phyloP scores from a whole-genome alignment of 2,329 filamentous ascomycete genomes.

The Claviceps lovelessii region DNA sequence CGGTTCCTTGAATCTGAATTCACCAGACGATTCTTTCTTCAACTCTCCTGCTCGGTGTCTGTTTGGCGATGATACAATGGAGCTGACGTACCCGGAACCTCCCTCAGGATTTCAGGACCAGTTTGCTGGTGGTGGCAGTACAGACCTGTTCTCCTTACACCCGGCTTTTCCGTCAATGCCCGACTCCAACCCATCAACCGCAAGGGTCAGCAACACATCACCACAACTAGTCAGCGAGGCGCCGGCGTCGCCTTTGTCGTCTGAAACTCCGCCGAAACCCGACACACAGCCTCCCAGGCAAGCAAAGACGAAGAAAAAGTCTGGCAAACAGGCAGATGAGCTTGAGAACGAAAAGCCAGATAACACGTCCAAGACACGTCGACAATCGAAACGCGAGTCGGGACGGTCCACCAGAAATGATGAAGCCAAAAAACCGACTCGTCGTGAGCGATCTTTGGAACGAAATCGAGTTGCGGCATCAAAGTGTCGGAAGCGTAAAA shows the following conservation, averaged over 20 bases:
- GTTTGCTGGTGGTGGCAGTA: not conserved
- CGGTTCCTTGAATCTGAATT: not conserved
- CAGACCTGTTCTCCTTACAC: not conserved
- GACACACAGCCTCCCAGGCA: not conserved
- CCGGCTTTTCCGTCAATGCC: not conserved
- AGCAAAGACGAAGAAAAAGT: not conserved
- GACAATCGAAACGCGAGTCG: not conserved
- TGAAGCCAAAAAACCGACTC: not conserved
- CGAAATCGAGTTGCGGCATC: conserved; percentile 59
- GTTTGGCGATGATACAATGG: not conserved
- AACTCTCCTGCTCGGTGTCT: not conserved
- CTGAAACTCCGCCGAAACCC: not conserved
- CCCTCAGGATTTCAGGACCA: not conserved
- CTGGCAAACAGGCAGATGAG: not conserved
- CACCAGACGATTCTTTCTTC: not conserved
- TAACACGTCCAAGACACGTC: not conserved
- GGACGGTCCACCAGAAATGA: not conserved
- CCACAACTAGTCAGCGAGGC: not conserved
- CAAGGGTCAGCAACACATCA: not conserved
- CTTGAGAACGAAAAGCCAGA: not conserved
- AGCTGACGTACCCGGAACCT: not conserved
- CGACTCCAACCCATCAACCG: not conserved
- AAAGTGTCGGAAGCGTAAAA: conserved; percentile 58
- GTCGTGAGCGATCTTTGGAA: conserved; percentile 46
- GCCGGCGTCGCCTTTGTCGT: not conserved